These are phyloP conservation scores for Cordyceps farinosa DNA, from an alignment of 2,329 filamentous ascomycete species.

Conservation along the genomic window DNA sequence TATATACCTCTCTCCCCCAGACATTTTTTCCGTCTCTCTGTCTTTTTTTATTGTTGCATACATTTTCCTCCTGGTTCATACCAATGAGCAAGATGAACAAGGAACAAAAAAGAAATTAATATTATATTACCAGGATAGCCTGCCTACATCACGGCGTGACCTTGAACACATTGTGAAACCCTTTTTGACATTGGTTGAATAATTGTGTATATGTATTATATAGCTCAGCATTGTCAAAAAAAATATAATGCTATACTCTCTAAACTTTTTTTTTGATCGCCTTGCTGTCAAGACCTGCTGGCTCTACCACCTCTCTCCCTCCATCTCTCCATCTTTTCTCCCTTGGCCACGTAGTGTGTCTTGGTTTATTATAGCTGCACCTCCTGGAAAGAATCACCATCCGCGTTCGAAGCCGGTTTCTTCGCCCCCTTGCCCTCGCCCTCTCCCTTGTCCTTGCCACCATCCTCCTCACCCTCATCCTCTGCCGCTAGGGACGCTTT, in stretches of 20 bases:
- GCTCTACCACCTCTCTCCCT: background rate
- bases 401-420: slow-evolving; percentile 47
- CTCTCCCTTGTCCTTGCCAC: slow-evolving; percentile 31
- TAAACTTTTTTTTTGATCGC: background rate
- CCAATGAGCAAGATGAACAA: background rate
- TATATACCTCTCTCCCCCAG: slow-evolving; percentile 5
- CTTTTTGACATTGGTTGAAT: background rate
- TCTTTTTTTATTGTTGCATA: background rate
- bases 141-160: background rate
- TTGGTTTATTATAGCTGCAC: slow-evolving; percentile 48
- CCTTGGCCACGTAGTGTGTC: no score
- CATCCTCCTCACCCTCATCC: slow-evolving; percentile 29
- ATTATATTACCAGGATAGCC: background rate
- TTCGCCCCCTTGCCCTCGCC: slow-evolving; percentile 28
- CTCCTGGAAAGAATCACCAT: slow-evolving; percentile 61
- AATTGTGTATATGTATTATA: background rate
- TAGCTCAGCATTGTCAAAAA: background rate
- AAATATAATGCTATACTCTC: background rate
- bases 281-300: background rate
- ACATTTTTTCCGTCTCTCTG: background rate
- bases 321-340: background rate
- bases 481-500: slow-evolving; percentile 24
- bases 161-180: background rate
- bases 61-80: background rate
- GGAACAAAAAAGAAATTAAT: background rate